Conservation (phyloP, 2,329 filamentous ascomycete species). For the Neurospora sp. region DNA sequence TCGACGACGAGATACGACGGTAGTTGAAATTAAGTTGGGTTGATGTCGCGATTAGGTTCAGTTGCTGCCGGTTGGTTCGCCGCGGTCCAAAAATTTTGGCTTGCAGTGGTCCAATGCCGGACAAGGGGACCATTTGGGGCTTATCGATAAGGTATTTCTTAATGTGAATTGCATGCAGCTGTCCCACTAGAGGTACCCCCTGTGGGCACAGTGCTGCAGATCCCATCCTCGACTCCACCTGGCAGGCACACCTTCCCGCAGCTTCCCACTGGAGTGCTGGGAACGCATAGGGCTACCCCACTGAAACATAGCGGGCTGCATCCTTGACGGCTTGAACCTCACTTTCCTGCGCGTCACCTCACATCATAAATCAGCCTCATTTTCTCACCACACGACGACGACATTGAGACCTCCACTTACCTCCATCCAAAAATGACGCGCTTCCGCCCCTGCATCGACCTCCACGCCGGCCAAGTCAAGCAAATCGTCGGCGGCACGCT, state of each 20-base stretch:
- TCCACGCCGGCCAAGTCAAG: constrained; percentile 95
- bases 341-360: neutral
- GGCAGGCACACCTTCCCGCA: no score
- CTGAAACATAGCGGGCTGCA: neutral
- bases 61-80: neutral
- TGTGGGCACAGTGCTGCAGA: no score
- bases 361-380: neutral
- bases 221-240: no score
- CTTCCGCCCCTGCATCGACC: constrained; percentile 93
- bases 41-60: neutral
- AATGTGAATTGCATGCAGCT: neutral
- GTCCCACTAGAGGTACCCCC: no score
- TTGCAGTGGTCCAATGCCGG: neutral
- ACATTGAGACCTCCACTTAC: no score
- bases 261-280: neutral
- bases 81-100: neutral
- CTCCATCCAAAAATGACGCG: constrained; percentile 53
- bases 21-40: neutral
- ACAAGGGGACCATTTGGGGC: neutral
- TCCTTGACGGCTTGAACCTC: neutral
- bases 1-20: neutral
- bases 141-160: neutral
- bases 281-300: neutral
- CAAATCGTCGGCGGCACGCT: constrained; percentile 96
- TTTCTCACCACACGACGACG: neutral